phyloP scores from a whole-genome alignment of 2,329 filamentous ascomycete genomes.

The Exophiala spinifera region DNA sequence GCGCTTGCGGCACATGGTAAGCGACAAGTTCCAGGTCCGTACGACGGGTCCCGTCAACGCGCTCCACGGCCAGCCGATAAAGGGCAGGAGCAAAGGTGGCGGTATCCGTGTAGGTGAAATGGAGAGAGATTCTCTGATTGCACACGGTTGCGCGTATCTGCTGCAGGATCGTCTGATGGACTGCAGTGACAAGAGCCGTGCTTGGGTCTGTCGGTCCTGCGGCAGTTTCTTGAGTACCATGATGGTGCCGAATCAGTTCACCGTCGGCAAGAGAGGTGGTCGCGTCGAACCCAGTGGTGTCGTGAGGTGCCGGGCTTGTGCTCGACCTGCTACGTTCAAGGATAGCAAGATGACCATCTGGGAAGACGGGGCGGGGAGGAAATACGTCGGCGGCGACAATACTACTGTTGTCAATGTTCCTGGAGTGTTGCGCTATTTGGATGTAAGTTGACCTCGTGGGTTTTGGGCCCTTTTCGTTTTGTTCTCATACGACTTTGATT shows the following conservation, averaged over 20 bases:
- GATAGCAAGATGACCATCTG: slow-evolving; percentile 71
- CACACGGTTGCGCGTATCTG: slow-evolving; percentile 91
- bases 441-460: slow-evolving; percentile 54
- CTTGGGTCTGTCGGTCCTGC: slow-evolving; percentile 85
- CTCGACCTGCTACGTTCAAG: slow-evolving; percentile 58
- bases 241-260: slow-evolving; percentile 40
- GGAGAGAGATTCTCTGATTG: slow-evolving; percentile 92
- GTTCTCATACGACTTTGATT: too few species aligned
- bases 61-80: slow-evolving; percentile 92
- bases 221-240: slow-evolving; percentile 89
- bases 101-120: slow-evolving; percentile 99
- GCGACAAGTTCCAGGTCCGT: slow-evolving; percentile 98
- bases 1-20: slow-evolving; percentile 97
- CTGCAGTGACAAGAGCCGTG: slow-evolving; percentile 87
- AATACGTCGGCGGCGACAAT: slow-evolving; percentile 84
- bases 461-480: too few species aligned
- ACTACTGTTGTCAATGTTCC: slow-evolving; percentile 90
- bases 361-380: slow-evolving; percentile 83
- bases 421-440: slow-evolving; percentile 85
- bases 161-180: slow-evolving; percentile 95
- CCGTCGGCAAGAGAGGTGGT: slow-evolving; percentile 39
- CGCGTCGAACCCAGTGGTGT: slow-evolving; percentile 46
- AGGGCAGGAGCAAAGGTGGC: slow-evolving; percentile 91
- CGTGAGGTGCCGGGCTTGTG: slow-evolving; percentile 78
- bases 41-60: slow-evolving; percentile 90